A percentile compares a stretch with the other conserved stretches of the same genome.
These are phyloP conservation scores for Colletotrichum sp. DNA, from an alignment of 2,329 filamentous ascomycete species.

Conservation along the genomic window DNA sequence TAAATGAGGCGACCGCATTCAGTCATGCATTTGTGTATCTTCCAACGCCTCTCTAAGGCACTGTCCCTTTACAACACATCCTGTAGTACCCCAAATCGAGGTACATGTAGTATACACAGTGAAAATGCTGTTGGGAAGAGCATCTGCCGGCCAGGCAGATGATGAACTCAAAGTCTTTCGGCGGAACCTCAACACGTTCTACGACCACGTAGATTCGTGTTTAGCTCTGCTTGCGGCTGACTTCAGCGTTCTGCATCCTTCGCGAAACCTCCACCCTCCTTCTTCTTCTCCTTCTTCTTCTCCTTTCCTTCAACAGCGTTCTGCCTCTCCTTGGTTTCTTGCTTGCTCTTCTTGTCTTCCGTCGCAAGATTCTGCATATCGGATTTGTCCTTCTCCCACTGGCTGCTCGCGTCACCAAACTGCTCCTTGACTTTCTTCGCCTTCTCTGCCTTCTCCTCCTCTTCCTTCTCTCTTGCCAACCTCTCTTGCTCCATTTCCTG, in stretches of 20 bases:
- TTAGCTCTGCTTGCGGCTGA: not conserved
- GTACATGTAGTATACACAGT: not conserved
- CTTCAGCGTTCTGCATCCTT: conserved; percentile 4
- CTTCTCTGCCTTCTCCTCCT: conserved; percentile 74
- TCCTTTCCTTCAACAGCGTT: not conserved
- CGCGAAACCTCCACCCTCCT: not conserved
- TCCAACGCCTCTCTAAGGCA: not conserved
- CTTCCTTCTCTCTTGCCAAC: conserved; percentile 79
- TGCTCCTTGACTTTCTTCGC: conserved; percentile 80
- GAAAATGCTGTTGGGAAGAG: not conserved
- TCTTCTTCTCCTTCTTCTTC: not conserved
- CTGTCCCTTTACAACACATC: not conserved
- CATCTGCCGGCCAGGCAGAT: not conserved
- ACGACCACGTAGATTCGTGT: not conserved
- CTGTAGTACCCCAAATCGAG: not conserved
- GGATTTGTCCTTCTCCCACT: conserved; percentile 92
- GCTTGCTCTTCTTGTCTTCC: conserved; percentile 50
- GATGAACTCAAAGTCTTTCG: not conserved
- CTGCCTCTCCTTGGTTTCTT: not conserved
- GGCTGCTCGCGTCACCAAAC: conserved; percentile 76
- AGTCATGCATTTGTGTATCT: not conserved
- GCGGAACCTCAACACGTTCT: not conserved
- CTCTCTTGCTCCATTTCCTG: conserved; percentile 94
- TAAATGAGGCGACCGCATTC: not conserved
- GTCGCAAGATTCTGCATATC: conserved; percentile 73